Evolutionary conservation across 148 eudicot species (phyloP).

Genomic region (Heliamphora exappendiculata): DNA sequence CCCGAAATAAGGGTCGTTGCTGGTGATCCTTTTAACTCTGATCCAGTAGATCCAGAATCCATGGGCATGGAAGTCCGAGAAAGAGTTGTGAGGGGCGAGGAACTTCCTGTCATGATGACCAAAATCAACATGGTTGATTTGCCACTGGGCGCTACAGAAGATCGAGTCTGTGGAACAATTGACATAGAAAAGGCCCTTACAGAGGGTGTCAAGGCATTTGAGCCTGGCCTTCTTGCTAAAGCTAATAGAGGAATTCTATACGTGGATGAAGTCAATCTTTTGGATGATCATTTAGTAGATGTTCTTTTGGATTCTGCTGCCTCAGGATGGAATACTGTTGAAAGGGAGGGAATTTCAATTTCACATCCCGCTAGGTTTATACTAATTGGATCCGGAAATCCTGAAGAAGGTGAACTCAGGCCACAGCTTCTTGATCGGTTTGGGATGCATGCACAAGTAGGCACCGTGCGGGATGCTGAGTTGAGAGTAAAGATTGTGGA

Average conservation of each 20-base stretch:
- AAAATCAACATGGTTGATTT: slow-evolving; percentile 96
- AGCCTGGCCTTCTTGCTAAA: slow-evolving; percentile 96
- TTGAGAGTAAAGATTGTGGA: slow-evolving; percentile 93
- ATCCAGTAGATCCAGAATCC: slow-evolving; percentile 83
- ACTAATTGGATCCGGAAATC: slow-evolving; percentile 81
- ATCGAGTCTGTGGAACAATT: slow-evolving; percentile 93
- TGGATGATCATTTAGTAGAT: slow-evolving; percentile 86
- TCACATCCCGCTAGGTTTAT: slow-evolving; percentile 94
- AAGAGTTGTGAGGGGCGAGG: slow-evolving; percentile 58
- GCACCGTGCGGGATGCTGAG: slow-evolving; percentile 89
- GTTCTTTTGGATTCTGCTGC: slow-evolving; percentile 96
- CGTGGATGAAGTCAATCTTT: slow-evolving; percentile 85
- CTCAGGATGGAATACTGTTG: slow-evolving; percentile 94
- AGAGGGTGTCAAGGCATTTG: slow-evolving; percentile 93
- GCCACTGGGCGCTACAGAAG: slow-evolving; percentile 93
- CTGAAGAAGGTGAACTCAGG: slow-evolving; percentile 87
- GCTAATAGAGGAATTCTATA: slow-evolving; percentile 86
- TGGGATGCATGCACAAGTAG: slow-evolving; percentile 97
- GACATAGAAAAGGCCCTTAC: slow-evolving; percentile 94
- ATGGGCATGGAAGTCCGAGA: slow-evolving; percentile 87
- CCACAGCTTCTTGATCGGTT: slow-evolving; percentile 90
- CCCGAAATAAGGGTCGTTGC: slow-evolving; percentile 77
- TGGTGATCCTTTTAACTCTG: slow-evolving; percentile 94
- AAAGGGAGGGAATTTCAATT: slow-evolving; percentile 90
- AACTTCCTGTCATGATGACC: slow-evolving; percentile 45